A percentile compares a stretch with the other conserved stretches of the same genome.
Evolutionary conservation across 352 stramenopile species (phyloP).

Genomic region (Globisporangium carolinianum): DNA sequence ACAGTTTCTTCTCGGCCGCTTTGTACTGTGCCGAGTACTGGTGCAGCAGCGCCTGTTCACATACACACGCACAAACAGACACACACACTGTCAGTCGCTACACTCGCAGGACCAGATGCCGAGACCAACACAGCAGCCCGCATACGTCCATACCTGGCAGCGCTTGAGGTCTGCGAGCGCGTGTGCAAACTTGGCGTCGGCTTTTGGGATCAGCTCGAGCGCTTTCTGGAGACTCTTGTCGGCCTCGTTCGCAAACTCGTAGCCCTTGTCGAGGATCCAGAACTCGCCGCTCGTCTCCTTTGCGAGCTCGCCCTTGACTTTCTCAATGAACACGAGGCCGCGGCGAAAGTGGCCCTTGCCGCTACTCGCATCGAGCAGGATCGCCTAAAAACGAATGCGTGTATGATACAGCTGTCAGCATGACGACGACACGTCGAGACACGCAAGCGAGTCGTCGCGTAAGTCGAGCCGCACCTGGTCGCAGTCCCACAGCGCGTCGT

Average conservation of each 20-base stretch:
- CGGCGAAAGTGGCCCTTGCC: constrained; percentile 79
- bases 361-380: constrained; percentile 48
- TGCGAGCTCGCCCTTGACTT: constrained; percentile 70
- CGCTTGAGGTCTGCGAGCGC: constrained; percentile 64
- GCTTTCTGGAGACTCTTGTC: constrained; percentile 70
- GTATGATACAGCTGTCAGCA: background rate
- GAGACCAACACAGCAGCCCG: background rate
- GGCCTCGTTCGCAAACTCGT: constrained; percentile 59
- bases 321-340: constrained; percentile 72
- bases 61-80: background rate
- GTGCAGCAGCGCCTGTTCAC: constrained; percentile 30
- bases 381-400: constrained; percentile 30
- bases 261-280: constrained; percentile 84
- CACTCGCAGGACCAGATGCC: background rate
- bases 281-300: constrained; percentile 81
- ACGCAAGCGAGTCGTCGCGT: no score
- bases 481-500: constrained; percentile 79
- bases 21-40: constrained; percentile 72
- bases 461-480: constrained; percentile 40
- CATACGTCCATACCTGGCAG: constrained; percentile 24
- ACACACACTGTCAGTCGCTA: background rate
- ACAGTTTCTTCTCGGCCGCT: constrained; percentile 83
- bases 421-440: no score
- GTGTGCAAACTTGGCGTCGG: constrained; percentile 47
- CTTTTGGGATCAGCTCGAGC: constrained; percentile 29